Evolutionary conservation across 495 filamentous ascomycete species (phyloP).

Genomic region (Saxispiralis lemnorum): DNA sequence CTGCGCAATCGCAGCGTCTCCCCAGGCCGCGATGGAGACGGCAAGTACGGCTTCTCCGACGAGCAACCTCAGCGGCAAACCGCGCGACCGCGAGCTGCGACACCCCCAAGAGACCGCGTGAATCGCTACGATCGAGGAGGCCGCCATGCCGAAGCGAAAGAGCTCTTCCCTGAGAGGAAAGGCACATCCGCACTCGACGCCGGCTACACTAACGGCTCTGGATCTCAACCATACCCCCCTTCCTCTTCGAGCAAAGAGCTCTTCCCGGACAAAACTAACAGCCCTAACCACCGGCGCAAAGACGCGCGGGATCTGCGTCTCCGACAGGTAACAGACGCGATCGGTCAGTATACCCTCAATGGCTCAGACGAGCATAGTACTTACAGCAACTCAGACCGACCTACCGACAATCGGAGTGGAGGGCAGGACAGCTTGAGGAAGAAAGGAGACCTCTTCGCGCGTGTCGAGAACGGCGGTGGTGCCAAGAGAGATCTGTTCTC

Average conservation of each 20-base stretch:
- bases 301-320: slow-evolving; percentile 43
- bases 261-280: slow-evolving; percentile 40
- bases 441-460: slow-evolving; percentile 11
- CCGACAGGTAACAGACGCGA: slow-evolving; percentile 32
- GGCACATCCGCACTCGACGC: slow-evolving; percentile 1
- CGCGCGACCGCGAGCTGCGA: slow-evolving; percentile 3
- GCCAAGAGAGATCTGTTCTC: slow-evolving; percentile 5
- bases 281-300: slow-evolving; percentile 44
- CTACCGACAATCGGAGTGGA: background rate
- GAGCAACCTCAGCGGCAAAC: slow-evolving; percentile 9
- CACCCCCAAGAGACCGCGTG: slow-evolving; percentile 1
- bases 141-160: slow-evolving; percentile 13
- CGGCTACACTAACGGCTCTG: background rate
- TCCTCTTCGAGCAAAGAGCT: slow-evolving; percentile 32
- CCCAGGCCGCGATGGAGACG: slow-evolving; percentile 47
- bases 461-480: slow-evolving; percentile 1
- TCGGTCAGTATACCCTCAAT: slow-evolving; percentile 10
- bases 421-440: background rate
- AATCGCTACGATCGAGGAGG: background rate
- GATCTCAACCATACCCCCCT: slow-evolving; percentile 6
- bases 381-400: slow-evolving; percentile 4
- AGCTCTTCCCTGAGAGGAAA: slow-evolving; percentile 18
- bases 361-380: slow-evolving; percentile 3
- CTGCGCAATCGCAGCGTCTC: slow-evolving; percentile 46
- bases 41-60: slow-evolving; percentile 33